Evolutionary conservation across 441 rosid species (phyloP), one percentile per base, ranked within the genome.

Genomic region (Pelargonium fulgidum): DNA sequence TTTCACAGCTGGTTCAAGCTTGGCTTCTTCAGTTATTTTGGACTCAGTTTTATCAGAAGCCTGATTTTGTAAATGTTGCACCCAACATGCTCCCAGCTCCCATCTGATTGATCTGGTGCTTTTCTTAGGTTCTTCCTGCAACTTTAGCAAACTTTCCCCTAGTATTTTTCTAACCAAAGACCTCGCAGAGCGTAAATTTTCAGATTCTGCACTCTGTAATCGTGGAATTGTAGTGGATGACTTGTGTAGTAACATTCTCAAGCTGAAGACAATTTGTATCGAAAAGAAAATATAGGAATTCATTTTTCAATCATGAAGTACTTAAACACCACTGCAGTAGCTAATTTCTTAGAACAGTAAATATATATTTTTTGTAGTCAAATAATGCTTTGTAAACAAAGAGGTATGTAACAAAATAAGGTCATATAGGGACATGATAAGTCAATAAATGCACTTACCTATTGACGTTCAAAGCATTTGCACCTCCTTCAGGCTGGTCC

Each of bases 71-170:
- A 89, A 74, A 81, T 87, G 95, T 72, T 89, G 95, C 69, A 87
- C 88, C 95, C 90, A 89, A 75, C 92, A 87, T 54, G 92, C 95
- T 76, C 95, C 95, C 62, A 87, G 78, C 74, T 87, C 95, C 95
- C 95, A 89, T 80, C 92, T 85, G 76, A 89, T 89, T 70, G 88
- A 75, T 75, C 75, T 75, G 73, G 72, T 62, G 62, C 63, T 62
- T 75, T 83, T 80, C 69, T 80, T 68, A 69, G 83, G 79, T 74
- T 87, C 92, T 78, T 48, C 80, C 74, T 79, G 85, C 85, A 89
- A 76, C 81, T 83, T 87, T 83, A 78, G 78, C 77, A 89, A 75
- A 76, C 95, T 84, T 58, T 81, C 89, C 73, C 80, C 86, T 12
- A 87, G 33, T 59, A 87, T 85, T 80, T 83, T 87, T 77, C 82